A percentile compares a stretch with the other conserved stretches of the same genome.
phyloP scores from a whole-genome alignment of 148 eudicot species.

The Fallopia convolvulus region DNA sequence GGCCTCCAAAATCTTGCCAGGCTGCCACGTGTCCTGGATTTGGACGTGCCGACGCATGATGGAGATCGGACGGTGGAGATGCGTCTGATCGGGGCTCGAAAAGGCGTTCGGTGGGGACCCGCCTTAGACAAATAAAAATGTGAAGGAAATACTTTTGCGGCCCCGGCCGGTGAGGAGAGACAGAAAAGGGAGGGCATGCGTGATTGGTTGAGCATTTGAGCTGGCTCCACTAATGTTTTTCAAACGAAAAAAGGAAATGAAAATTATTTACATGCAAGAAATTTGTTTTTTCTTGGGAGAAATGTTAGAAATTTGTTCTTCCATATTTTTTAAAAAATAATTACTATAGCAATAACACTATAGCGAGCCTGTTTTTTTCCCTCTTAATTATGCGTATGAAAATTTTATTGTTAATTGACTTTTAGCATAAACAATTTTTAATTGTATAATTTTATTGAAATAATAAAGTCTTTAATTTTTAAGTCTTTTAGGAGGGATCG shows the following conservation, averaged over 20 bases:
- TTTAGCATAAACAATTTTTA: too few species aligned
- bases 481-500: neutral
- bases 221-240: neutral
- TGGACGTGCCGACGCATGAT: slow-evolving; percentile 7
- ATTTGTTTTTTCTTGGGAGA: too few species aligned
- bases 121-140: neutral
- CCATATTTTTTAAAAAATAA: too few species aligned
- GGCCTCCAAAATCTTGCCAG: neutral
- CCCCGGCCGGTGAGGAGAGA: slow-evolving; percentile 4
- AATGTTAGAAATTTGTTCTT: too few species aligned
- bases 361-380: too few species aligned
- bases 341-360: too few species aligned
- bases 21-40: slow-evolving; percentile 5
- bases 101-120: neutral
- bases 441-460: too few species aligned
- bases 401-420: too few species aligned
- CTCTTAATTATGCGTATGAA: too few species aligned
- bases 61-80: slow-evolving; percentile 7
- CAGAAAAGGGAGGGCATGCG: neutral
- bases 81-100: neutral
- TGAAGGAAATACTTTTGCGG: slow-evolving; percentile 3
- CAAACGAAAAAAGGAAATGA: neutral
- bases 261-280: neutral
- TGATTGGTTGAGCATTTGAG: slow-evolving; percentile 9
- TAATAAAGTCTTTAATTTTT: neutral